Evolutionary conservation across 345 rosid species (phyloP).

Genomic region (Eucalyptus polyanthemos): DNA sequence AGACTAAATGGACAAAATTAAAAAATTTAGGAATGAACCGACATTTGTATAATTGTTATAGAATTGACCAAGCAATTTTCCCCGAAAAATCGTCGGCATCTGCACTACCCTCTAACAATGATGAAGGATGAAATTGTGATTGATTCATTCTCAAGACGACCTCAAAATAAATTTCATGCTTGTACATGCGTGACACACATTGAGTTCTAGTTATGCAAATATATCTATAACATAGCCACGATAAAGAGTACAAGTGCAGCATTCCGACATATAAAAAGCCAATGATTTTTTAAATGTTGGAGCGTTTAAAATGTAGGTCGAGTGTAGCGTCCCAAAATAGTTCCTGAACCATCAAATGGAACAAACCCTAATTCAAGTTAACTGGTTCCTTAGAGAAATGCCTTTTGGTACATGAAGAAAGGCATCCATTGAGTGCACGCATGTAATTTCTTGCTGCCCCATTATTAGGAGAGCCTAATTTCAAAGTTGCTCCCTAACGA

Average conservation of each 20-base stretch:
- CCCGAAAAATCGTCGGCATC: accelerated
- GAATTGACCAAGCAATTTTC: background rate
- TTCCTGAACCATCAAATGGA: background rate
- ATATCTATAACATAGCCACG: background rate
- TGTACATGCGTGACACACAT: accelerated
- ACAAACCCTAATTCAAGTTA: background rate
- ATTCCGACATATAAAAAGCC: background rate
- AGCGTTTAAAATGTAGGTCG: background rate
- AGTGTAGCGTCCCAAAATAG: background rate
- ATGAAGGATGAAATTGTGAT: background rate
- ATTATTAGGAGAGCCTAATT: background rate
- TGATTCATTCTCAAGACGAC: background rate
- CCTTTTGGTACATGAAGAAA: background rate
- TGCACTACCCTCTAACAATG: background rate
- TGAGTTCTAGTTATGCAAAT: background rate
- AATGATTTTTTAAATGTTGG: background rate
- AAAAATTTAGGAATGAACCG: accelerated
- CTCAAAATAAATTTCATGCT: background rate
- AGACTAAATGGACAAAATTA: accelerated
- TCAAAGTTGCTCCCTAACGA: background rate
- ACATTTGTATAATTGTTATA: accelerated
- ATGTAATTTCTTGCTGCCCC: background rate
- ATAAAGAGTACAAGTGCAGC: background rate
- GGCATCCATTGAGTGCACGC: background rate
- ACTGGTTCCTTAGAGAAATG: background rate